Evolutionary conservation across 129 eudicot species (phyloP).

Genomic region (Escallonia rubra): DNA sequence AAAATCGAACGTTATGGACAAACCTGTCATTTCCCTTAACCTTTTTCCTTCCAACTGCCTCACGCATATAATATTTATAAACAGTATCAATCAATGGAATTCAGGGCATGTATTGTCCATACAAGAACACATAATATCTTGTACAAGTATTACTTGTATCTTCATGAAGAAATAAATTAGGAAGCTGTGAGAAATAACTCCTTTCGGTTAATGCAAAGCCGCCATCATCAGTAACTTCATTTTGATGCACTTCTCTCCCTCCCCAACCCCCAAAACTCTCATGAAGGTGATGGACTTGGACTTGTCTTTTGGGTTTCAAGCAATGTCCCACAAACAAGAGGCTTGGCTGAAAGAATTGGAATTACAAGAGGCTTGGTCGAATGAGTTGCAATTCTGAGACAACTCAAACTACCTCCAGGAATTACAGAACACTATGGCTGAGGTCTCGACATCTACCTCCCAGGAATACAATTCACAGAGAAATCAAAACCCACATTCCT

Average conservation of each 20-base stretch:
- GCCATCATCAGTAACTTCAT: constrained; percentile 12
- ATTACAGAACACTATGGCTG: constrained; percentile 60
- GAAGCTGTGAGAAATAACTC: neutral
- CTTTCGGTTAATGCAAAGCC: constrained; percentile 29
- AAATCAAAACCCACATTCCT: constrained; percentile 81
- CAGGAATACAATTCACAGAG: constrained; percentile 81
- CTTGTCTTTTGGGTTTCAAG: constrained; percentile 22
- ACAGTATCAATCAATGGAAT: too few relatives aligned
- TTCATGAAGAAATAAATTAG: constrained; percentile 8
- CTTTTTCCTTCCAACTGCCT: too few relatives aligned
- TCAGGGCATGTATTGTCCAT: constrained; percentile 29
- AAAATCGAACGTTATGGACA: too few relatives aligned
- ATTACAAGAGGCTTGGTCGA: too few relatives aligned
- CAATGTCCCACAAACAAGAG: constrained; percentile 73
- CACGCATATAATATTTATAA: too few relatives aligned
- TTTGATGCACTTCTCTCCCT: neutral
- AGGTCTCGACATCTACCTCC: constrained; percentile 73
- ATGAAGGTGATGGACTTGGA: constrained; percentile 31
- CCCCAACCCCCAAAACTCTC: constrained; percentile 12
- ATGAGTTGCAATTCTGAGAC: too few relatives aligned
- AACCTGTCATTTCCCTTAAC: too few relatives aligned
- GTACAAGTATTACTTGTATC: constrained; percentile 1
- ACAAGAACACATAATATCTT: constrained; percentile 21
- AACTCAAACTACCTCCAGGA: constrained; percentile 62
- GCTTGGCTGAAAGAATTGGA: constrained; percentile 60